Base-by-base conservation (phyloP, 2,329 filamentous ascomycete species). In the Arthrobotrys pseudoclavata region DNA sequence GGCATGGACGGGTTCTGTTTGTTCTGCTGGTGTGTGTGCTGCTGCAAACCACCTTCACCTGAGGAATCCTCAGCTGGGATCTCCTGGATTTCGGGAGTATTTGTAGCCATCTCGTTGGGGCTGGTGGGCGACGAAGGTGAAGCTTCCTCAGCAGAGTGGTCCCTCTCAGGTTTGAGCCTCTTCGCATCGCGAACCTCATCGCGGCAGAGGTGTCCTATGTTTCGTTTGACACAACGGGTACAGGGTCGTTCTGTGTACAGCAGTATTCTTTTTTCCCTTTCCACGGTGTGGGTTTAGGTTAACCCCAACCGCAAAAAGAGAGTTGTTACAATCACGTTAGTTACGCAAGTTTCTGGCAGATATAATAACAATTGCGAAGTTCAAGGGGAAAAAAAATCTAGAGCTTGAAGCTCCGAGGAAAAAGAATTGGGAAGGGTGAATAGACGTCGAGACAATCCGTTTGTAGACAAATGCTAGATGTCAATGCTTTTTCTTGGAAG, bases 171-270 rank as follows among this genome's bases (percentile, higher is more conserved):
- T 85, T 95, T 97, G 81, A 88, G 85, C 85, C 94, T 95, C 85
- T 96, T 97, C 76, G 90, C 87, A 83, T 99, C 95, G 84, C 95
- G 91, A 81, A 94, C 95, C 85, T 98, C 96, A 85, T 99, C 96
- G 86, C 97, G 96, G 85, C 96, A 99, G 80, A 99, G 88, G 85
- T 99, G 96, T 82, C 95, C 96, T 84, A 99, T 99, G 86, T 97
- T 97, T 83, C 96, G 91, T 86, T 98, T 99, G 85, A 98, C 93
- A 87, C 96, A 99, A 85, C 96, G 90, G 82, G 93, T 95, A 88
- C 96, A 99, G 82, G 96, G 96, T 84, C 96, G 91, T 86, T 97
- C 93, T 81, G 69, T 74, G 80, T 79, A 80, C 69, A 79, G 79
- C 75, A 75, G 64, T 61, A 75, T 74, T 70, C 47, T 50, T 40